Percentiles rank a stretch among this genome's conserved stretches.
These are phyloP conservation scores for Kernera saxatilis DNA, from an alignment of 345 rosid species.

Conservation along the genomic window DNA sequence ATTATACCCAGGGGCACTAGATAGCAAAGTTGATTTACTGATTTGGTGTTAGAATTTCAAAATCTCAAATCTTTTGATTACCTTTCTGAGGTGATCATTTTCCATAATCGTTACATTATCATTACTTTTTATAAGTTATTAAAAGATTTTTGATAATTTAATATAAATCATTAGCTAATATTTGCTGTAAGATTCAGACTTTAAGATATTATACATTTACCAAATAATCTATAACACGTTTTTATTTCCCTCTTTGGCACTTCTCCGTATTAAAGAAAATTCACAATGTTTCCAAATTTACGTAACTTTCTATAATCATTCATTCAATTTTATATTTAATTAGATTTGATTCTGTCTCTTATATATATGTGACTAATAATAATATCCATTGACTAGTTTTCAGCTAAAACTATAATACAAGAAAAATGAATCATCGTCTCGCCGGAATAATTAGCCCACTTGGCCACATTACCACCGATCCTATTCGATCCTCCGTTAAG, in stretches of 20 bases:
- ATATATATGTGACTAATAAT: no score
- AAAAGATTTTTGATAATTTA: not conserved
- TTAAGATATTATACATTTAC: not conserved
- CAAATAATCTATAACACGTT: not conserved
- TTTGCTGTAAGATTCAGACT: constrained; percentile 1
- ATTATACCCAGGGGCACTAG: not conserved
- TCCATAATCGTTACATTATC: not conserved
- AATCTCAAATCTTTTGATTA: not conserved
- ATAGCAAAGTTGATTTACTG: not conserved
- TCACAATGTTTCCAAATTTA: not conserved
- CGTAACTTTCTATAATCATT: not conserved
- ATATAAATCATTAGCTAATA: not conserved
- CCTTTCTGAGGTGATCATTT: not conserved
- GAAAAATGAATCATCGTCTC: constrained; percentile 18
- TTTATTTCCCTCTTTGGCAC: not conserved
- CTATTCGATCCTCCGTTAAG: constrained; percentile 14
- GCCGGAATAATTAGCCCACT: constrained; percentile 20
- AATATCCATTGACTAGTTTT: not conserved
- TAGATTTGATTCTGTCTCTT: constrained; percentile 5
- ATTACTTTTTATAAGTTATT: not conserved
- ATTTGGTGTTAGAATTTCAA: not conserved
- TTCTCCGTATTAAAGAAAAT: not conserved
- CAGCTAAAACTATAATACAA: not conserved
- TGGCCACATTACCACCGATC: constrained; percentile 2
- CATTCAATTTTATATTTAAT: not conserved